Base-by-base conservation (phyloP, 805 yeast species). In the Candida arabinofermentans region DNA sequence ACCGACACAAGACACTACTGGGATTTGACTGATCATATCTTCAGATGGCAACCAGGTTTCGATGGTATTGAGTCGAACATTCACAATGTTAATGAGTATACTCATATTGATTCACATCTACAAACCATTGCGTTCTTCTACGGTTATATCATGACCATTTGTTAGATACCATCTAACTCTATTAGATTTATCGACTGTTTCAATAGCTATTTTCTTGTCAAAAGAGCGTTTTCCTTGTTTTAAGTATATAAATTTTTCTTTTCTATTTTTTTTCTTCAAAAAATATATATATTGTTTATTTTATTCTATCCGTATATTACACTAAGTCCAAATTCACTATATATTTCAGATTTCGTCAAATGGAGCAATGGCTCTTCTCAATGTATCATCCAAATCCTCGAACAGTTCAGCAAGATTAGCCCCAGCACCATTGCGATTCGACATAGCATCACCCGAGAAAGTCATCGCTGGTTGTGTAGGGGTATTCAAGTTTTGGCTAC, bases 81-180 rank as follows among this genome's bases (percentile, higher is more conserved):
- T 26, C 90, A 83, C 61, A 75, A 84, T 22, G 82, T 81, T 14
- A 73, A 82, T 55, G 90, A 83, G 55, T 70, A 66, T 48, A 56
- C 78, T 26, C 58, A 63, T 9, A 61, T 78, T 48, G 72, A 71
- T 40, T 64, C 69, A 27, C 89, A 83, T 57, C 58, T 83, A 48
- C 75, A 76, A 41, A 61, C 74, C 18, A 64, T 76, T 27, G 79
- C 76, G 0, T 79, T 77, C 58, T 66, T 71, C 50, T 77, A 76
- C 51, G 72, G 74, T 47, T 77, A 73, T 46, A 59, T 74, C 53
- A 44, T 14, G 59, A 55, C 33, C 56, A 21, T 27, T 21, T 27
- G 27, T 35, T 35, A 26, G 32, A 5, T 23, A 14, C n/a, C n/a
- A n/a, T n/a, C n/a, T n/a, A n/a, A n/a, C n/a, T n/a, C n/a, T n/a